phyloP scores from a whole-genome alignment of 2,329 filamentous ascomycete genomes.

The Fusarium neocosmosporiellum region DNA sequence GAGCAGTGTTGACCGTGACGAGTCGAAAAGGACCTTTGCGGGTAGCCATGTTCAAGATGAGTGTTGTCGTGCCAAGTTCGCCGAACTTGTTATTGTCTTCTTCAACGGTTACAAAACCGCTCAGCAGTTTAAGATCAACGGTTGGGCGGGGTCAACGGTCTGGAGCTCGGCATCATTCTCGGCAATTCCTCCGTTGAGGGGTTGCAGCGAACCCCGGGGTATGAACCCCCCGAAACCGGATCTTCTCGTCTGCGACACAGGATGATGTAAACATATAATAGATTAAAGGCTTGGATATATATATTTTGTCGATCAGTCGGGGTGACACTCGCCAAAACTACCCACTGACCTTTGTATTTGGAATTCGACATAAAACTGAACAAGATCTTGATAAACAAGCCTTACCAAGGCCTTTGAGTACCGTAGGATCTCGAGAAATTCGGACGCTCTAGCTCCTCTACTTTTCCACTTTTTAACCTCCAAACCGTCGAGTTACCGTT shows the following conservation, averaged over 20 bases:
- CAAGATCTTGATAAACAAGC: background rate
- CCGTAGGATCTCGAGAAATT: too few species aligned
- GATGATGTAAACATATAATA: background rate
- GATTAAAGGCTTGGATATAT: background rate
- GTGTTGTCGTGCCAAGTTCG: background rate
- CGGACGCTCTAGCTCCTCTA: too few species aligned
- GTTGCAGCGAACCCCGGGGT: background rate
- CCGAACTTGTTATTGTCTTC: background rate
- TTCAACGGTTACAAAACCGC: background rate
- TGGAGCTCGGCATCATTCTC: background rate
- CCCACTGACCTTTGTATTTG: background rate
- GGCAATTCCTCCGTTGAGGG: background rate
- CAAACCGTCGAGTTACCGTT: too few species aligned
- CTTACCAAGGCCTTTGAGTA: background rate
- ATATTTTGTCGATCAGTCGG: background rate
- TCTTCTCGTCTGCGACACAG: background rate
- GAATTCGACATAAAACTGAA: background rate
- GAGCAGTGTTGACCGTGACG: constrained; percentile 75
- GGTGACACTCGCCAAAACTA: background rate
- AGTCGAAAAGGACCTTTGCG: constrained; percentile 67
- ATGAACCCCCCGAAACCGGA: background rate
- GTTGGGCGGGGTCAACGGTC: background rate
- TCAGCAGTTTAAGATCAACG: background rate
- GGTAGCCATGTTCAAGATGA: background rate
- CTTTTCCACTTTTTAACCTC: too few species aligned